Evolutionary conservation across 106 monocot genomes (phyloP), one percentile per base, ranked within the genome.

Genomic region (Iris macrosiphon): DNA sequence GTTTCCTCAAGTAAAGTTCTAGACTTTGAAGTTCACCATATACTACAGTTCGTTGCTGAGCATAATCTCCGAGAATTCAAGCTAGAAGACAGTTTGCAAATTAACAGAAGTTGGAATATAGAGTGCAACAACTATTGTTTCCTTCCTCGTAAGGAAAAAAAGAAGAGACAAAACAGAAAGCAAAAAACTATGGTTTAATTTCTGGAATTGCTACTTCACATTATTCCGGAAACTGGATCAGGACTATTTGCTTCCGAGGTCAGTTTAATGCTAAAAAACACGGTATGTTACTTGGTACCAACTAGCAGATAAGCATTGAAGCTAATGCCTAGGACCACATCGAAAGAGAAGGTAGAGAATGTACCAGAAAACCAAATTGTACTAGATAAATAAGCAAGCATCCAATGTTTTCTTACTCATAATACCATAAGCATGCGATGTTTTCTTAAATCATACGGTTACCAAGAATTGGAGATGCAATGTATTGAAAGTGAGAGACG

Each of bases 391-490:
- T n/a, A 60, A 60, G 28, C 25, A 31, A 44, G 23, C 14, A 40
- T 40, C 25, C 45, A 62, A 19, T 40, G 8, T 57, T 40, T 40
- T 25, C n/a, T 6, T n/a, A n/a, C n/a, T n/a, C n/a, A n/a, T n/a
- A n/a, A n/a, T n/a, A n/a, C n/a, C n/a, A n/a, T n/a, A 31, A 44
- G 23, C 14, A 40, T 40, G 21, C 45, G 48, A 19, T 40, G 8
- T 57, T 40, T 40, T 25, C n/a, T 1, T 3, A 18, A n/a, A 26
- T 58, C 24, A 23, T n/a, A 2, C 12, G 10, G 23, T 12, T 21
- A 23, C 1, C 29, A 26, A 39, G 42, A 37, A 22, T 37, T 52
- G 10, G 18, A 40, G 42, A 41, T 31, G 30, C 40, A 7, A 24
- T 18, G 41, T 17, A 44, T 25, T 22, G 3, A 3, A 30, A 16